A percentile compares a stretch with the other conserved stretches of the same genome.
Conservation (phyloP, 768 basidiomycete genomes). For the Suillus cothurnatus region DNA sequence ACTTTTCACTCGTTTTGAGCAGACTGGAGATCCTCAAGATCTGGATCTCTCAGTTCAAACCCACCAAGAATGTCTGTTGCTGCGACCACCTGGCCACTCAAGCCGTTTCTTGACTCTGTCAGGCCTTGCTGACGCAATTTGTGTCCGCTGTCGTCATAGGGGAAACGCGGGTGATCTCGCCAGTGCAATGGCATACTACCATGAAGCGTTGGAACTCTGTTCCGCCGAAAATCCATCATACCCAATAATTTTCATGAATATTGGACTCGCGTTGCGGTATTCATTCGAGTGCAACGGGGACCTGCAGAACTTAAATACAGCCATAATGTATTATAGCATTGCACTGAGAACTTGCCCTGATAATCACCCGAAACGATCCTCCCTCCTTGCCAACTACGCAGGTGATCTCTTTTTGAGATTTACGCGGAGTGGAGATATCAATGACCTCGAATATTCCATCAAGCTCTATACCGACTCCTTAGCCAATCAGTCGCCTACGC, state of each 20-base stretch:
- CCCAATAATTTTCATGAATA: constrained; percentile 12
- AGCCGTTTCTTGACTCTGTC: constrained; percentile 14
- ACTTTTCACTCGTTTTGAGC: constrained; percentile 19
- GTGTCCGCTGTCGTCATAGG: constrained; percentile 24
- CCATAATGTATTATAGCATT: constrained; percentile 18
- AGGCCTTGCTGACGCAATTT: constrained; percentile 25
- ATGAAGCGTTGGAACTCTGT: constrained; percentile 20
- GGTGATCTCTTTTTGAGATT: constrained; percentile 23
- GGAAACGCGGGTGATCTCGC: constrained; percentile 29
- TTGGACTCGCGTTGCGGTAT: constrained; percentile 12
- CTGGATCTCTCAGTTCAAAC: constrained; percentile 19
- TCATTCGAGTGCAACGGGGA: constrained; percentile 20
- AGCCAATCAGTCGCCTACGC: constrained; percentile 16
- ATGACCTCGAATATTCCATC: constrained; percentile 29
- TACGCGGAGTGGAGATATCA: constrained; percentile 10
- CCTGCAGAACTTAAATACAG: constrained; percentile 19
- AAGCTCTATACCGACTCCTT: constrained; percentile 19
- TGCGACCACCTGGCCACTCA: constrained; percentile 25
- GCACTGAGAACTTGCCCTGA: constrained; percentile 21
- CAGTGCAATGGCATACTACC: constrained; percentile 11
- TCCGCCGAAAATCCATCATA: constrained; percentile 19
- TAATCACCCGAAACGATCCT: constrained; percentile 17
- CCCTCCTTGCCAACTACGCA: constrained; percentile 23
- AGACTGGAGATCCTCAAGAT: constrained; percentile 18
- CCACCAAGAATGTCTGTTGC: constrained; percentile 19